Base-by-base conservation (phyloP, 2,329 filamentous ascomycete genomes). In the Penicillium occitanis region DNA sequence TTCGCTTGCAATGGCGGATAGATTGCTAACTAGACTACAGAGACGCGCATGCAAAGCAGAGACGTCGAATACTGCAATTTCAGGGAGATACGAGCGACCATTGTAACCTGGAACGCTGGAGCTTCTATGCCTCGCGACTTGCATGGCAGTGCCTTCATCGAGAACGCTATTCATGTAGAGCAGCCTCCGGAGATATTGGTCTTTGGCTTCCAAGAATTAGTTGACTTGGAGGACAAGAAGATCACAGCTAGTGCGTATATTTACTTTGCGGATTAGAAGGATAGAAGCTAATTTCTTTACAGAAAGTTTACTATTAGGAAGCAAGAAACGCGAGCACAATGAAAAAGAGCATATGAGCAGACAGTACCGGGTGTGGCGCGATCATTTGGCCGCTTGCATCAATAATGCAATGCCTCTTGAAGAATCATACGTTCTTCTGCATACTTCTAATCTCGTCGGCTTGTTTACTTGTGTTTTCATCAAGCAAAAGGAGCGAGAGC, bases 131-230 rank as follows among this genome's bases (percentile, higher is more conserved):
- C 95, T 0, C 89, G 88, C 66, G 91, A 89, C 73, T 82, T 98
- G 40, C 86, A 91, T 64, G 92, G 96, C 72, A 86, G 87, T 11
- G 84, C 85, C 51, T 98, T 98, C 76, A 91, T 98, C 73, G 88
- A 88, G 69, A 88, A 94, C 66, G 85, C 96, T 17, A 83, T 99
- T 30, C 86, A 89, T 69, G 87, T 86, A n/a, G 89, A 90, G 68
- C 86, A 90, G 46, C 88, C 90, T 7, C 92, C 95, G 0, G 95
- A 98, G 71, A 93, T 99, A 60, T 80, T 98, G 2, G 87, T 98
- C 0, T 99, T 99, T 82, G 94, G 93, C 1, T 99, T 99, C 77
- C 95, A 99, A 77, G 95, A 99, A 78, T 85, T 99, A n/a, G 95
- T 99, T 3, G 95, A 99, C 74, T 83, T 99, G 7, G 95, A 99